phyloP scores from a whole-genome alignment of 2,329 filamentous ascomycete genomes.

The Tolypocladium endophyticum region DNA sequence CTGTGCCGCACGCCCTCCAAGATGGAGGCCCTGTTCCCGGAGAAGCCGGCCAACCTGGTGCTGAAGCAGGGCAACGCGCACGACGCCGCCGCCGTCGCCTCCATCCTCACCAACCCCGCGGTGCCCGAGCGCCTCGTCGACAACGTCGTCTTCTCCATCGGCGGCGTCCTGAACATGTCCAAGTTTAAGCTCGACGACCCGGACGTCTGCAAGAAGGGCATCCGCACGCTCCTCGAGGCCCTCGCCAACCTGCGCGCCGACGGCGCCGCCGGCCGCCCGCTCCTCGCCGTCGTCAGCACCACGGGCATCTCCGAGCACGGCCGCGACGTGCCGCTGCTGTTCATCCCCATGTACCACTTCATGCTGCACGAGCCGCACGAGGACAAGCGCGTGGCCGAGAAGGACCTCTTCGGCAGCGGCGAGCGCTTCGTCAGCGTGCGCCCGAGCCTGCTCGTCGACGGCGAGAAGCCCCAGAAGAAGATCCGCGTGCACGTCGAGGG shows the following conservation, averaged over 20 bases:
- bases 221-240: slow-evolving; percentile 21
- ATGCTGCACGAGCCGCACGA: slow-evolving; percentile 29
- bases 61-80: slow-evolving; percentile 28
- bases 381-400: slow-evolving; percentile 40
- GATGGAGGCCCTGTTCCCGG: slow-evolving; percentile 20
- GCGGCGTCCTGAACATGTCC: slow-evolving; percentile 15
- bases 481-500: slow-evolving; percentile 23
- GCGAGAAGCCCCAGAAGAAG: slow-evolving; percentile 9
- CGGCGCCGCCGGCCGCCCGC: slow-evolving; percentile 17
- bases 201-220: slow-evolving; percentile 28
- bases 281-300: slow-evolving; percentile 26
- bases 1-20: slow-evolving; percentile 30
- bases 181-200: slow-evolving; percentile 23
- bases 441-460: slow-evolving; percentile 22
- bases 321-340: slow-evolving; percentile 23
- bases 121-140: slow-evolving; percentile 21
- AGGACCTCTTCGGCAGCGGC: slow-evolving; percentile 11
- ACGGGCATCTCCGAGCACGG: slow-evolving; percentile 26
- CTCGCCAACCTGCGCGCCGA: slow-evolving; percentile 14
- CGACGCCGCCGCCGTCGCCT: slow-evolving; percentile 18
- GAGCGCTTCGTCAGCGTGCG: slow-evolving; percentile 28
- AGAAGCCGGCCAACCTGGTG: slow-evolving; percentile 20
- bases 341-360: slow-evolving; percentile 32
- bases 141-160: slow-evolving; percentile 28
- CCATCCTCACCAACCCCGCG: slow-evolving; percentile 18